phyloP scores from a whole-genome alignment of 192 early-diverging fungal species.

The Lunasporangiospora selenospora region DNA sequence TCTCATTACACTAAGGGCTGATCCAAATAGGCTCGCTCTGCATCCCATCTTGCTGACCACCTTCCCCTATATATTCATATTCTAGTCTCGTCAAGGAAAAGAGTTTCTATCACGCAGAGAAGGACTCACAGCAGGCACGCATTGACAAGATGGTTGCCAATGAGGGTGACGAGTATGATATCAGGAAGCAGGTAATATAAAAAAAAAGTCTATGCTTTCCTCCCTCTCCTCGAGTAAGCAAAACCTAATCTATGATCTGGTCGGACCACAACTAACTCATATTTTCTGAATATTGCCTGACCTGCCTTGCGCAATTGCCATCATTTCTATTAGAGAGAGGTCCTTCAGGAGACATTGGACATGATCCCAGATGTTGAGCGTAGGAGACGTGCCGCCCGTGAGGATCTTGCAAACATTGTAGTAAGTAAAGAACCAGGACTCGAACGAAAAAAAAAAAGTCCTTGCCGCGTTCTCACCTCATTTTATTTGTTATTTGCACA shows the following conservation, averaged over 20 bases:
- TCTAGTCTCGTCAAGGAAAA: slow-evolving; percentile 59
- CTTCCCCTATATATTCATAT: neutral
- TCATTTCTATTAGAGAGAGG: slow-evolving; percentile 54
- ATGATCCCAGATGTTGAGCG: slow-evolving; percentile 69
- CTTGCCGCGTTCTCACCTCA: neutral
- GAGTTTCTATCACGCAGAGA: slow-evolving; percentile 58
- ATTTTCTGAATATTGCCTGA: neutral
- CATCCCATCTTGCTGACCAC: neutral
- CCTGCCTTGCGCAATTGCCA: neutral
- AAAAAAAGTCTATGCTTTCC: too few species aligned
- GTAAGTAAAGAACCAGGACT: slow-evolving; percentile 37
- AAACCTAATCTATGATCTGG: neutral
- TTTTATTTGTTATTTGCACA: neutral
- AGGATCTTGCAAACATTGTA: slow-evolving; percentile 52
- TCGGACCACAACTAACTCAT: neutral
- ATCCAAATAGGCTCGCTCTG: neutral
- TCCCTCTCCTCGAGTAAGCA: too few species aligned
- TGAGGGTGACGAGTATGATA: slow-evolving; percentile 60
- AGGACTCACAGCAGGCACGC: slow-evolving; percentile 52
- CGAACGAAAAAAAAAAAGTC: neutral
- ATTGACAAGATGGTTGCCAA: slow-evolving; percentile 59
- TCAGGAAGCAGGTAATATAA: slow-evolving; percentile 64
- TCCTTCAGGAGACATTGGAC: slow-evolving; percentile 62
- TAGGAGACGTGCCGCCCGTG: slow-evolving; percentile 51
- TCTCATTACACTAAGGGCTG: neutral